phyloP scores from a whole-genome alignment of 257 asterid species.

The Parsonsia alboflavescens region DNA sequence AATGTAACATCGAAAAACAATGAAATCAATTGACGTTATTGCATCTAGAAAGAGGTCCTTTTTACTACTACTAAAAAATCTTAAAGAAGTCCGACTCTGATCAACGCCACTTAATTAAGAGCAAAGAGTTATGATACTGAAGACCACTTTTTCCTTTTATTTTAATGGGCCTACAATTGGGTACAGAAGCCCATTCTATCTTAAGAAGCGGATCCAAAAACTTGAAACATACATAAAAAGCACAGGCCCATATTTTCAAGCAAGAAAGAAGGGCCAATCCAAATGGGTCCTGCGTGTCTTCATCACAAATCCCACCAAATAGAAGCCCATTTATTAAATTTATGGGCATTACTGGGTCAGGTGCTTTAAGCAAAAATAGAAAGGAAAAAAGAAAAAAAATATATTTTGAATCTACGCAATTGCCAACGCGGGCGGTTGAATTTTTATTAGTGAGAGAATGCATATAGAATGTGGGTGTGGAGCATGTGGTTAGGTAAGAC shows the following conservation, averaged over 20 bases:
- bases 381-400: not conserved
- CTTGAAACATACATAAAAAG: not conserved
- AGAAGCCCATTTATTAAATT: not conserved
- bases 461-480: constrained; percentile 22
- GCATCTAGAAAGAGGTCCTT: too few species aligned
- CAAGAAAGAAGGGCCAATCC: not conserved
- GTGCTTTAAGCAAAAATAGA: not conserved
- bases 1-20: too few species aligned
- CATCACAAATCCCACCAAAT: not conserved
- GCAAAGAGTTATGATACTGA: too few species aligned
- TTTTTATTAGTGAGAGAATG: not conserved
- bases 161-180: not conserved
- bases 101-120: too few species aligned
- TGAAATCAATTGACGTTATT: too few species aligned
- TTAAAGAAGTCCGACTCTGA: too few species aligned
- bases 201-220: too few species aligned
- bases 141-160: too few species aligned
- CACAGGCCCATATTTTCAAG: not conserved
- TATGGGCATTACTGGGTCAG: not conserved
- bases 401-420: not conserved
- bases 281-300: not conserved
- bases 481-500: constrained; percentile 77
- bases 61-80: too few species aligned
- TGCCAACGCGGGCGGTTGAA: not conserved
- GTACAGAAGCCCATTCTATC: too few species aligned